Conservation (phyloP, 345 rosid genomes). For the Pugionium dolabratum region DNA sequence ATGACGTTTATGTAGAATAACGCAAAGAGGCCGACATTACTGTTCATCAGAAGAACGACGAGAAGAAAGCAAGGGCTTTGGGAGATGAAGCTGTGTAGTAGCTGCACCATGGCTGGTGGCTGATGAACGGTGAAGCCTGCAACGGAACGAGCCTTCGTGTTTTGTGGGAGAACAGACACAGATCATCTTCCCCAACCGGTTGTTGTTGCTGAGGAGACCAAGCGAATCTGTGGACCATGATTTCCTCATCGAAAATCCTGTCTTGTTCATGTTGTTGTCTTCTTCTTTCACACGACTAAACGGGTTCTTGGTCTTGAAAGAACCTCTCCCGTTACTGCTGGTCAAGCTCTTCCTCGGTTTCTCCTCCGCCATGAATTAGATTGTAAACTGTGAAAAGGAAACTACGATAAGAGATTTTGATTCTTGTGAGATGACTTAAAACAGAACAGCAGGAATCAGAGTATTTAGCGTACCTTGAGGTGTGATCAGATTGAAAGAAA, state of each 20-base stretch:
- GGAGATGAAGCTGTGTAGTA: constrained; percentile 29
- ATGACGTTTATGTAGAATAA: too few relatives aligned
- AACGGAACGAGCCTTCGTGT: constrained; percentile 41
- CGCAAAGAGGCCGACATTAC: background rate
- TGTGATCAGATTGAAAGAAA: constrained; percentile 9
- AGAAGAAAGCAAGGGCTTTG: constrained; percentile 21
- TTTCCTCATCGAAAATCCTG: constrained; percentile 36
- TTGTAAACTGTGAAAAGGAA: background rate
- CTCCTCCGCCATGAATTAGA: constrained; percentile 32
- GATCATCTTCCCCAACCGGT: constrained; percentile 22
- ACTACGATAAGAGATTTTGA: background rate
- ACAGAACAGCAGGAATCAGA: background rate
- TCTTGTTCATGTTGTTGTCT: constrained; percentile 10
- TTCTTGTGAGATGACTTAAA: background rate
- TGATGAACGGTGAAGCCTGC: constrained; percentile 42
- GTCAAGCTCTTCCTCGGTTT: constrained; percentile 26
- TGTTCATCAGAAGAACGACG: constrained; percentile 10
- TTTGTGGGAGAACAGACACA: constrained; percentile 39
- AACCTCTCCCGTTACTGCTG: constrained; percentile 29
- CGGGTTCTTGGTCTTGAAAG: constrained; percentile 31
- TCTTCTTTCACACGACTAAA: constrained; percentile 30
- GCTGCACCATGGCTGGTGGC: constrained; percentile 16
- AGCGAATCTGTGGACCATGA: constrained; percentile 43
- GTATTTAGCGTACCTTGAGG: background rate
- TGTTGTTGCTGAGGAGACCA: constrained; percentile 32